Percentiles rank a stretch among this genome's conserved stretches.
These are phyloP conservation scores for Populus ilicifolia DNA, from an alignment of 345 rosid genomes.

Conservation along the genomic window DNA sequence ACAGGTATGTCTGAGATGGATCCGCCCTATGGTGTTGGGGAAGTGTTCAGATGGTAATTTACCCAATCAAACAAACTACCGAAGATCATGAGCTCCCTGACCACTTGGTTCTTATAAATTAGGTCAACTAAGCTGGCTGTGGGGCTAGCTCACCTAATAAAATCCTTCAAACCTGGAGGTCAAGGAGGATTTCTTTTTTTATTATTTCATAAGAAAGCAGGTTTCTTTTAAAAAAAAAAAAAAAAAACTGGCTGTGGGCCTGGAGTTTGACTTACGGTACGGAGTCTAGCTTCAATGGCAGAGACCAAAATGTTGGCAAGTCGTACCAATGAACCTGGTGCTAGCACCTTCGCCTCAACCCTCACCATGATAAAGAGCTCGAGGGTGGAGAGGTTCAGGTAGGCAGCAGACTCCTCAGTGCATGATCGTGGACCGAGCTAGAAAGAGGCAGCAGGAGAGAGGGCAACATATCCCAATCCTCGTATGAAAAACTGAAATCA, in stretches of 20 bases:
- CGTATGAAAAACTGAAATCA: neutral
- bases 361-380: neutral
- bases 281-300: neutral
- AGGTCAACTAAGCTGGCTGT: too few relatives aligned
- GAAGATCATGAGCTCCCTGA: neutral
- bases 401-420: neutral
- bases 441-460: neutral
- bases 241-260: too few relatives aligned
- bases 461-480: neutral
- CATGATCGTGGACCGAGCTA: neutral
- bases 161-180: neutral
- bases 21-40: neutral
- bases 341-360: neutral
- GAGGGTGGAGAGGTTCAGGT: neutral
- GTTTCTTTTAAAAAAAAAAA: too few relatives aligned
- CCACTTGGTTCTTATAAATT: neutral
- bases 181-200: neutral
- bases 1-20: neutral
- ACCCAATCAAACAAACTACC: neutral
- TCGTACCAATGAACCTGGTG: neutral
- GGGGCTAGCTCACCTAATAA: too few relatives aligned
- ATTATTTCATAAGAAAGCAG: too few relatives aligned
- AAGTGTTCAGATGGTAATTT: neutral
- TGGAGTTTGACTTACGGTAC: neutral
- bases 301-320: neutral